Evolutionary conservation across 139 green algal genomes (phyloP), one percentile per base, ranked within the genome.

Genomic region (Picochlorum sp.): DNA sequence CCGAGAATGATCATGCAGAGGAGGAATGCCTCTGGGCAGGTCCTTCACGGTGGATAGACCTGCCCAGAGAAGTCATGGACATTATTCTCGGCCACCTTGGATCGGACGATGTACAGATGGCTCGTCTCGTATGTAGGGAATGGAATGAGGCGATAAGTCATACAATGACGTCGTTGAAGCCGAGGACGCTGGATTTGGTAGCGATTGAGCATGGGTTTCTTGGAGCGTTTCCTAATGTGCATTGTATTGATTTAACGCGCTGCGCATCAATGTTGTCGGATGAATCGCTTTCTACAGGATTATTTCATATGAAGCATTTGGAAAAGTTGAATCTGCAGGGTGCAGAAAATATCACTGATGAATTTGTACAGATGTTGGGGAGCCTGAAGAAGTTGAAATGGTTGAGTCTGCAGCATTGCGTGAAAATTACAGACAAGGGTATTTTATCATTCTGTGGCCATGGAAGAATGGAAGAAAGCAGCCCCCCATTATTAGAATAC

Each of bases 341-440:
- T n/a, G 64, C 58, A 23, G 71, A 78, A 49, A 46, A 54, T 23
- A 64, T 78, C 3, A 78, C 71, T 0, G 71, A 78, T 47, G 59
- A 13, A 20, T 30, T 5, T 11, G 6, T 34, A 21, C 8, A 24
- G 3, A 14, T 15, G 13, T 8, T 72, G 15, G 59, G 16, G 16
- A 23, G 5, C n/a, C 64, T 78, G 50, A 50, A 58, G 3, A 65
- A 65, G n/a, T 60, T 78, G 26, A 6, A 26, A 20, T 57, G 41
- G 23, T 50, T 78, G 2, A 11, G 13, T 4, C 47, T 76, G 38
- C 56, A 64, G 47, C 63, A 70, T 62, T 73, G 65, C 30, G 20
- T 73, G 24, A 73, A 78, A 54, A n/a, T 81, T 5, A 78, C 74
- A 21, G 74, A 81, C 16, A 38, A 34, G 21, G 58, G 15, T 56